A percentile compares a stretch with the other conserved stretches of the same genome.
phyloP scores from a whole-genome alignment of 768 basidiomycete genomes.

The Pisolithus sp. region DNA sequence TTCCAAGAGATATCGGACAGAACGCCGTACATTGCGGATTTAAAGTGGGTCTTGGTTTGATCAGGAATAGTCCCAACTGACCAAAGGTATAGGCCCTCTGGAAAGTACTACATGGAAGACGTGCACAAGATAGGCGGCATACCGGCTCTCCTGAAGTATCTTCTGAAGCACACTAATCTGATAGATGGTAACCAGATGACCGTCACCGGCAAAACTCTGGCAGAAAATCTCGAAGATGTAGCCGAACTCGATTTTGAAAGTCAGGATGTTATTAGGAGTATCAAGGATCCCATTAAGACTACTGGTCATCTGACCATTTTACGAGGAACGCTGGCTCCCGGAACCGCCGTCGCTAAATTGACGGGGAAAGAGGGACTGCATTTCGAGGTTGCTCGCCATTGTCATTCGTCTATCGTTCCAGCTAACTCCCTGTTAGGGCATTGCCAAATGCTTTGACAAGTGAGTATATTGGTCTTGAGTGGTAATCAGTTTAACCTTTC shows the following conservation, averaged over 20 bases:
- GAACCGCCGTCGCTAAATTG: slow-evolving; percentile 83
- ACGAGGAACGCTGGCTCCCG: slow-evolving; percentile 84
- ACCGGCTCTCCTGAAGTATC: slow-evolving; percentile 78
- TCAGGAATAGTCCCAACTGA: slow-evolving; percentile 3
- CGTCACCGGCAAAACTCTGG: slow-evolving; percentile 86
- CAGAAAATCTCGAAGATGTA: slow-evolving; percentile 79
- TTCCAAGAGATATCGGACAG: slow-evolving; percentile 76
- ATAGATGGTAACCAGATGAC: slow-evolving; percentile 82
- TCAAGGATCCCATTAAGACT: slow-evolving; percentile 76
- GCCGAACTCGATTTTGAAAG: slow-evolving; percentile 60
- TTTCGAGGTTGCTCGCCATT: slow-evolving; percentile 55
- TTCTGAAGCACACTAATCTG: slow-evolving; percentile 68
- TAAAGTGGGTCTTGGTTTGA: slow-evolving; percentile 44
- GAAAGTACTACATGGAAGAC: slow-evolving; percentile 87
- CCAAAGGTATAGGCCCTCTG: slow-evolving; percentile 53
- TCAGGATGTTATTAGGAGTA: slow-evolving; percentile 70
- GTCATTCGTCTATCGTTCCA: not conserved
- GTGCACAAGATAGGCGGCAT: slow-evolving; percentile 81
- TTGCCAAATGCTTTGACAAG: slow-evolving; percentile 75
- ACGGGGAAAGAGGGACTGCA: slow-evolving; percentile 86
- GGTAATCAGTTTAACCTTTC: not conserved
- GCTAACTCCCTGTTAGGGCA: slow-evolving; percentile 38
- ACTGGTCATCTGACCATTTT: slow-evolving; percentile 87
- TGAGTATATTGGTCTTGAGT: slow-evolving; percentile 15
- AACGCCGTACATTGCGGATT: slow-evolving; percentile 80